phyloP scores from a whole-genome alignment of 2,329 filamentous ascomycete genomes.

The Colletotrichum sp. region DNA sequence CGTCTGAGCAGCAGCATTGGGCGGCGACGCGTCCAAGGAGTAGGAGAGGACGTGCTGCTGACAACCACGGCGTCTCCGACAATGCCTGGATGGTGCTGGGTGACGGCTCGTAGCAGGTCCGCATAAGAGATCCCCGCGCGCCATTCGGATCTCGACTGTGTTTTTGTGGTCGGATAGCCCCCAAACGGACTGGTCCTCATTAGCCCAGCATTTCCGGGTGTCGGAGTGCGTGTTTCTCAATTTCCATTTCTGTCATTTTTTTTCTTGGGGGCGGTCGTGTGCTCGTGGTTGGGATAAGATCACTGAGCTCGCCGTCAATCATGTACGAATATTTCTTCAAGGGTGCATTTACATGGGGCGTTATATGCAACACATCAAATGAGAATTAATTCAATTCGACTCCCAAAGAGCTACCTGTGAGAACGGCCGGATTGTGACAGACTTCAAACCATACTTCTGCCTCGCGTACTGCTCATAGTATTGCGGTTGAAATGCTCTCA shows the following conservation, averaged over 20 bases:
- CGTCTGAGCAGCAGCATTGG: slow-evolving; percentile 37
- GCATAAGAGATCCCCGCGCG: slow-evolving; percentile 33
- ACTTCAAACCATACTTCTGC: not conserved
- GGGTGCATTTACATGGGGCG: not conserved
- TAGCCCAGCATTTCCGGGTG: not conserved
- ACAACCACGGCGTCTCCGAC: slow-evolving; percentile 27
- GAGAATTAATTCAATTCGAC: not conserved
- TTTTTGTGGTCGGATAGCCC: slow-evolving; percentile 30
- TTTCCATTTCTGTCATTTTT: not conserved
- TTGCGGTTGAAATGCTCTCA: not conserved
- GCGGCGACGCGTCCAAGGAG: not conserved
- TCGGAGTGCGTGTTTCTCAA: not conserved
- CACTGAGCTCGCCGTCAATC: slow-evolving; percentile 10
- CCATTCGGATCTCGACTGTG: slow-evolving; percentile 30
- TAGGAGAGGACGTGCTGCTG: slow-evolving; percentile 28
- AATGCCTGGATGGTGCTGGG: slow-evolving; percentile 48
- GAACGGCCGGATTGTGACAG: not conserved
- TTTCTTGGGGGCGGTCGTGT: not conserved
- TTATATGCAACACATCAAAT: not conserved
- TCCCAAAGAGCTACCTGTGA: not conserved
- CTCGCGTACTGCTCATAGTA: not conserved
- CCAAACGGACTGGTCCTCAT: slow-evolving; percentile 42
- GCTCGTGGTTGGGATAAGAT: not conserved
- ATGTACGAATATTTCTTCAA: not conserved
- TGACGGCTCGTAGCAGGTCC: slow-evolving; percentile 53